Evolutionary conservation across 23 red algal species (phyloP).

Genomic region (Rhodosorus marinus): DNA sequence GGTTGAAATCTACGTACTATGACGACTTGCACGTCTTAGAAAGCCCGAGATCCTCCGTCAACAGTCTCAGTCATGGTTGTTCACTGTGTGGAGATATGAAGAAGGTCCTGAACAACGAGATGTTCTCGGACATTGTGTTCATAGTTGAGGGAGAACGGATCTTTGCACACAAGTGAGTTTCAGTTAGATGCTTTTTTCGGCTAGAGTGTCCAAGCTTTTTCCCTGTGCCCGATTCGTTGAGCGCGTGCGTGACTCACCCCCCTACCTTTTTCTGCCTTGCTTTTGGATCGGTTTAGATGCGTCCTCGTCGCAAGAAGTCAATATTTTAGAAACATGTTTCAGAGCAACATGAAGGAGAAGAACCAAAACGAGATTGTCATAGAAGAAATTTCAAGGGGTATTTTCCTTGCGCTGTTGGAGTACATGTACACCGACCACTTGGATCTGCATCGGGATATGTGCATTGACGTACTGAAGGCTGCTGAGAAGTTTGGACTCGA

Average conservation of each 20-base stretch:
- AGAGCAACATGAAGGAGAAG: conserved; percentile 57
- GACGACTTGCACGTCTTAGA: conserved; percentile 57
- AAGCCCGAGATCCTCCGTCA: conserved; percentile 9
- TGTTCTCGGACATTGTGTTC: conserved; percentile 67
- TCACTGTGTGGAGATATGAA: background rate
- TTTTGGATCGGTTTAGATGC: no score
- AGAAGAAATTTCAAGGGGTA: conserved; percentile 39
- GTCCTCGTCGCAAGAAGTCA: conserved; percentile 51
- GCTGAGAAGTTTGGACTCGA: conserved; percentile 82
- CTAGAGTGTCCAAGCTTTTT: no score
- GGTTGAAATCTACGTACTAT: conserved; percentile 54
- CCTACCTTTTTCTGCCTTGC: no score
- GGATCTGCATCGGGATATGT: conserved; percentile 10
- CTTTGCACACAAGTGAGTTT: no score
- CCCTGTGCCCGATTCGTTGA: no score
- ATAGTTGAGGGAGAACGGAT: conserved; percentile 43
- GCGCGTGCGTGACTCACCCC: no score
- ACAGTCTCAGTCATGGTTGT: background rate
- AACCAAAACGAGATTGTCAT: conserved; percentile 32
- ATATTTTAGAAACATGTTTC: conserved; percentile 83
- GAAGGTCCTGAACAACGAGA: background rate
- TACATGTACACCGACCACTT: conserved; percentile 61
- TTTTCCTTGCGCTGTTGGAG: conserved; percentile 47
- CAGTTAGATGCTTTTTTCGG: no score
- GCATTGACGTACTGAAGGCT: conserved; percentile 47